Evolutionary conservation across 2,329 filamentous ascomycete species (phyloP).

Genomic region (Paramyrothecium roridum): DNA sequence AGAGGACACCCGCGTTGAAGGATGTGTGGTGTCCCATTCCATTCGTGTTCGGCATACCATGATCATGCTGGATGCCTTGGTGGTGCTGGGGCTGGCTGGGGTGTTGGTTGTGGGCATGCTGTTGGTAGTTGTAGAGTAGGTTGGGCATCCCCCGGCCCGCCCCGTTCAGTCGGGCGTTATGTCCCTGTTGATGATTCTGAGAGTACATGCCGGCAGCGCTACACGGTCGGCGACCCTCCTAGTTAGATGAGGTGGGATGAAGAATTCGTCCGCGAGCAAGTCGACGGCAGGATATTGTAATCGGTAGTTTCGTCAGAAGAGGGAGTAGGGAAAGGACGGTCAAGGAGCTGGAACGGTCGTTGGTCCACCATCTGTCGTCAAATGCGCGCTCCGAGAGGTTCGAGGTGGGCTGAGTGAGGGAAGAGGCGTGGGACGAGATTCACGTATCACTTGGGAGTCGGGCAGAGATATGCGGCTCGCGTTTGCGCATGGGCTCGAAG

Average conservation of each 20-base stretch:
- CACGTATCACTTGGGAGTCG: slow-evolving; percentile 26
- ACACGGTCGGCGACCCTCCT: slow-evolving; percentile 10
- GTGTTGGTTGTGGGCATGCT: slow-evolving; percentile 58
- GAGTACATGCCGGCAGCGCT: slow-evolving; percentile 63
- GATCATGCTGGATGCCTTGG: slow-evolving; percentile 57
- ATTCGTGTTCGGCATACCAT: slow-evolving; percentile 51
- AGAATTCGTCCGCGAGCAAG: slow-evolving; percentile 23
- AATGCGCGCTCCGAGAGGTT: slow-evolving; percentile 1
- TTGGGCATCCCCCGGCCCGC: slow-evolving; percentile 54
- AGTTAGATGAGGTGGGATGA: slow-evolving; percentile 12
- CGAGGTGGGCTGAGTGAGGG: slow-evolving; percentile 5
- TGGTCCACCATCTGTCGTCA: slow-evolving; percentile 18
- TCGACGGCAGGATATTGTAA: slow-evolving; percentile 18
- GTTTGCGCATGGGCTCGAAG: slow-evolving; percentile 34
- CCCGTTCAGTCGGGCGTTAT: slow-evolving; percentile 71
- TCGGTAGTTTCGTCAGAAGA: slow-evolving; percentile 12
- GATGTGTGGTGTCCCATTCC: slow-evolving; percentile 43
- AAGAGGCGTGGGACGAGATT: slow-evolving; percentile 12
- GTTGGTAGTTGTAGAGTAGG: slow-evolving; percentile 69
- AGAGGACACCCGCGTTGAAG: slow-evolving; percentile 44
- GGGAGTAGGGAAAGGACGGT: slow-evolving; percentile 8
- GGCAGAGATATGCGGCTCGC: slow-evolving; percentile 25
- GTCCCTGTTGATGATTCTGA: slow-evolving; percentile 68
- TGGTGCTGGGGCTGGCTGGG: slow-evolving; percentile 65
- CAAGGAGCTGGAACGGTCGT: slow-evolving; percentile 13